These are phyloP conservation scores for Vitis amurensis DNA, from an alignment of 164 flowering plant genomes.

Conservation along the genomic window DNA sequence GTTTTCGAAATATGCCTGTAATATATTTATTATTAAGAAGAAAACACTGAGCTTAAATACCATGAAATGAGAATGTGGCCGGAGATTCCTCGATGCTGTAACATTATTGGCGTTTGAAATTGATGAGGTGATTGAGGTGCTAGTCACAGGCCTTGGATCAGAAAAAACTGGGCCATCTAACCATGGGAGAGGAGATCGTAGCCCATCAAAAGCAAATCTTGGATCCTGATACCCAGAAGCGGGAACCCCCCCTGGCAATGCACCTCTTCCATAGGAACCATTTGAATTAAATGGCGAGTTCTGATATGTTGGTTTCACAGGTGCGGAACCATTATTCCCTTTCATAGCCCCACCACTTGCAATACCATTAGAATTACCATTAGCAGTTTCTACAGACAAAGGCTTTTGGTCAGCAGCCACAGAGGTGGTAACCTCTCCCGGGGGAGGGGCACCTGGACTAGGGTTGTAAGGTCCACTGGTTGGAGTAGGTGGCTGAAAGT, in stretches of 20 bases:
- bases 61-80: slow-evolving; percentile 42
- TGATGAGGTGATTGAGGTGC: slow-evolving; percentile 26
- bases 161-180: slow-evolving; percentile 37
- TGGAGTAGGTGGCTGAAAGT: slow-evolving; percentile 54
- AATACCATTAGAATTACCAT: slow-evolving; percentile 37
- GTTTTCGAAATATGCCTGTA: too few species aligned
- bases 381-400: slow-evolving; percentile 45
- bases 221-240: slow-evolving; percentile 59
- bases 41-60: slow-evolving; percentile 29
- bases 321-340: slow-evolving; percentile 40
- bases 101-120: slow-evolving; percentile 24
- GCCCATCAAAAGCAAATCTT: slow-evolving; percentile 43
- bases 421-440: slow-evolving; percentile 46
- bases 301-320: slow-evolving; percentile 37
- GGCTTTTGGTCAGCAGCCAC: slow-evolving; percentile 51
- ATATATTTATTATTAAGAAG: too few species aligned
- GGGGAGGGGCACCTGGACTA: slow-evolving; percentile 26
- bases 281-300: slow-evolving; percentile 36
- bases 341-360: slow-evolving; percentile 38
- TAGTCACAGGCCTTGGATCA: slow-evolving; percentile 37
- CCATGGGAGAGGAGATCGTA: slow-evolving; percentile 42
- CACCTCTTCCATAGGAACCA: slow-evolving; percentile 48
- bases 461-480: slow-evolving; percentile 39
- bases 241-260: slow-evolving; percentile 42
- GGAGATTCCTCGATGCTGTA: slow-evolving; percentile 43